Evolutionary conservation across 768 basidiomycete genomes (phyloP).

Genomic region (Agrocybe chaxingu): DNA sequence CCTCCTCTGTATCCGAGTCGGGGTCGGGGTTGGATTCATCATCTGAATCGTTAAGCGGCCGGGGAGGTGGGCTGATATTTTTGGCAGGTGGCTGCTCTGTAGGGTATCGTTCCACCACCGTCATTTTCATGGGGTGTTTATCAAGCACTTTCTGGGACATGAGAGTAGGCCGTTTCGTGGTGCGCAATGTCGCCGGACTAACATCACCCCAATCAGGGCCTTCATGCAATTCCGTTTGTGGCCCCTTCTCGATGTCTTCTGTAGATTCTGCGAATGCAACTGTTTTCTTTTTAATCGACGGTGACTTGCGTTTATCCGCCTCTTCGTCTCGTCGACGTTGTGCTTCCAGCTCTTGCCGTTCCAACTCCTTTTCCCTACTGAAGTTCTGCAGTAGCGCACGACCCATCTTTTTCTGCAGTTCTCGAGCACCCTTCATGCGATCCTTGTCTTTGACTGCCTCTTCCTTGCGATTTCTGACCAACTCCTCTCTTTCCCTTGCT

Average conservation of each 20-base stretch:
- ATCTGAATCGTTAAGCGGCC: conserved; percentile 51
- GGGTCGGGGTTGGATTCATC: conserved; percentile 56
- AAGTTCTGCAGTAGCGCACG: conserved; percentile 54
- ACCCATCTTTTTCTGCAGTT: conserved; percentile 79
- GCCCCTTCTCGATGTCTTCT: conserved; percentile 20
- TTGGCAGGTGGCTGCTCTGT: conserved; percentile 19
- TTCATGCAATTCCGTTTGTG: conserved; percentile 12
- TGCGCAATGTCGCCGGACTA: conserved; percentile 44
- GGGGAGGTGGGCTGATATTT: conserved; percentile 16
- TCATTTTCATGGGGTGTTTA: conserved; percentile 58
- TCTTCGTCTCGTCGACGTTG: conserved; percentile 30
- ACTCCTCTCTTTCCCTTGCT: conserved; percentile 39
- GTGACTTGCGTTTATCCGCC: conserved; percentile 19
- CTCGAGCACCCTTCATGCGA: conserved; percentile 36
- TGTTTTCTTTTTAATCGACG: conserved; percentile 49
- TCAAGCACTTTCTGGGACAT: conserved; percentile 31
- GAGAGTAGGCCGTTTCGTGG: conserved; percentile 32
- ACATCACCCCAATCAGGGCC: conserved; percentile 52
- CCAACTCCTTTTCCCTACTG: conserved; percentile 35
- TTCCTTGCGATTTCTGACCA: conserved; percentile 48
- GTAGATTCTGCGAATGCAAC: conserved; percentile 60
- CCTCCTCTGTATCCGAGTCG: conserved; percentile 23
- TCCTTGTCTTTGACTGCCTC: conserved; percentile 39
- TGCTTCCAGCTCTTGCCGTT: conserved; percentile 29
- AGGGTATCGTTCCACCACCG: conserved; percentile 65